Base-by-base conservation (phyloP, 2,329 filamentous ascomycete species). In the Ascomycota sp. region DNA sequence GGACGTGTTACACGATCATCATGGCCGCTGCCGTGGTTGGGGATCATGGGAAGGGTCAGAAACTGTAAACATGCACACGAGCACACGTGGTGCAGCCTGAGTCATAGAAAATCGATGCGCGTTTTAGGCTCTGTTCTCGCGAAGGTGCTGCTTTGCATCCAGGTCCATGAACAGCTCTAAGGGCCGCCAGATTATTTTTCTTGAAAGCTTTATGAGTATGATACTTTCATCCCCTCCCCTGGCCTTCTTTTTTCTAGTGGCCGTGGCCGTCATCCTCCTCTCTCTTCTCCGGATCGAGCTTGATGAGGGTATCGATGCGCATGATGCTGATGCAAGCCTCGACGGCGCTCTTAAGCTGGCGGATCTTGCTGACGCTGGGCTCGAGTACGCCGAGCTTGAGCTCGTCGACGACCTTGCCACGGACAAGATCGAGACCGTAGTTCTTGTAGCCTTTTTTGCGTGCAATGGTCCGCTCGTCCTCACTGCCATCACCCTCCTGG, bases 281-380 rank as follows among this genome's bases (percentile, higher is more conserved):
- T 48, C 68, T 65, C 61, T 75, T 69, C 62, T 94, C 83, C 12
- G 85, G 85, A 63, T 98, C 89, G 54, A 98, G 61, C 64, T 92
- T 92, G 59, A 98, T 95, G 56, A 98, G 65, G 40, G 89, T 95
- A 61, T 98, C 89, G 51, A 98, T 98, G 47, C 89, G 72, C 89
- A 98, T 95, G 52, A 98, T 95, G 48, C 83, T 80, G 55, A 98
- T 92, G 56, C 89, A 95, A 32, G 89, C 89, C 61, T 98, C 89
- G 29, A 98, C 89, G 20, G 89, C 89, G 56, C 79, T 91, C 75
- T 98, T 98, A 48, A 98, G 64, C 64, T 95, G 89, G 56, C 86
- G 78, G 42, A 98, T 70, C 67, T 98, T 98, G 69, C 86, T 94
- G 63, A 98, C 83, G 56, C 79, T 92, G 21, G 89, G 89, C 63